Conservation (phyloP, 1,284 basidiomycete species). For the Naganishia sp. region DNA sequence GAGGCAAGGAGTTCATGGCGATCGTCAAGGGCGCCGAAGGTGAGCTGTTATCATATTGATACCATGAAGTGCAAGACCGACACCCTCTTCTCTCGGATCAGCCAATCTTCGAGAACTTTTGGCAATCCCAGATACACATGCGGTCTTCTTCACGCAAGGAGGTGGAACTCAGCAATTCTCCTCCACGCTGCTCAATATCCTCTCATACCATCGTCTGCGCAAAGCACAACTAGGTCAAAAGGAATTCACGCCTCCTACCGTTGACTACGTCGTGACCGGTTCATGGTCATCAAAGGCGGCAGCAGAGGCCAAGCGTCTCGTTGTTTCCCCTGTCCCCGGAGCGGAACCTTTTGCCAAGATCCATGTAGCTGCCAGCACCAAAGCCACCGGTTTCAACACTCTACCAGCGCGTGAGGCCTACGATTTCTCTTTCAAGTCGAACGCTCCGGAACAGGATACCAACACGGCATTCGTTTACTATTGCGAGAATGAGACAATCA, state of each 20-base stretch:
- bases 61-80: not conserved
- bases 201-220: conserved; percentile 59
- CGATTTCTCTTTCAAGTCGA: conserved; percentile 64
- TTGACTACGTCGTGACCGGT: conserved; percentile 90
- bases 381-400: conserved; percentile 72
- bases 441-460: conserved; percentile 46
- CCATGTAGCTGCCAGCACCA: conserved; percentile 68
- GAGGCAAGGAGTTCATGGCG: conserved; percentile 79
- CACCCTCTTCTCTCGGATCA: conserved; percentile 31
- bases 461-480: conserved; percentile 88
- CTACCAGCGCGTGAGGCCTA: conserved; percentile 75
- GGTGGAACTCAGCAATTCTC: conserved; percentile 89
- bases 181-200: conserved; percentile 81
- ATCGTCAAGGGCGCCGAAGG: conserved; percentile 69
- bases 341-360: conserved; percentile 57
- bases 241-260: conserved; percentile 47
- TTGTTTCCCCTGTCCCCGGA: conserved; percentile 55
- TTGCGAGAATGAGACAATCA: conserved; percentile 99
- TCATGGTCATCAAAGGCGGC: conserved; percentile 86
- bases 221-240: conserved; percentile 31
- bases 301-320: conserved; percentile 70
- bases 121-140: conserved; percentile 76
- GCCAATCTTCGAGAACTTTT: conserved; percentile 71
- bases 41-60: conserved; percentile 34
- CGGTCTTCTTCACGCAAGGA: conserved; percentile 86